Conservation (phyloP, 805 yeast species). For the Spathaspora girioi region DNA sequence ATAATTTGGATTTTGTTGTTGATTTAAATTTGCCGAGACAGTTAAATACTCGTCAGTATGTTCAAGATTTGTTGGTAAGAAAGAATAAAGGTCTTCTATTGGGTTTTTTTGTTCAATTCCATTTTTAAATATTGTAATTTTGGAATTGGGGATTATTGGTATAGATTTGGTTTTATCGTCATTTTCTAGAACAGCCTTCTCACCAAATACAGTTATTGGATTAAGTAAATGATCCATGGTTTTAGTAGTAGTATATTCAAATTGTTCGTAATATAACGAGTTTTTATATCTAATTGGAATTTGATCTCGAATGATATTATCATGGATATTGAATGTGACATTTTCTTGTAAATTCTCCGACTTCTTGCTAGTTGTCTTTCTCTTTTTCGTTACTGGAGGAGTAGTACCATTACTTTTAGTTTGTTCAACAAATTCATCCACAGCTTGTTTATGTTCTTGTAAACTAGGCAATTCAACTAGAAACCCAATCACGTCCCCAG, state of each 20-base stretch:
- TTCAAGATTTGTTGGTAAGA: conserved; percentile 74
- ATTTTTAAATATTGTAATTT: conserved; percentile 68
- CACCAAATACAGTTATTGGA: conserved; percentile 70
- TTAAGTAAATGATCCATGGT: conserved; percentile 71
- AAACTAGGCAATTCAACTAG: conserved; percentile 63
- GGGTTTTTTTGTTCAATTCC: conserved; percentile 67
- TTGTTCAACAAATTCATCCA: conserved; percentile 24
- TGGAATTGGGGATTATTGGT: conserved; percentile 54
- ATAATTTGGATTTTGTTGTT: conserved; percentile 36
- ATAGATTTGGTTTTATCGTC: conserved; percentile 28
- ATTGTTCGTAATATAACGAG: conserved; percentile 77
- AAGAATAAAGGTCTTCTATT: conserved; percentile 66
- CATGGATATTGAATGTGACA: conserved; percentile 16
- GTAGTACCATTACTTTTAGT: conserved; percentile 3
- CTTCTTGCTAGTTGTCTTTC: conserved; percentile 12
- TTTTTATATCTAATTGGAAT: conserved; percentile 81
- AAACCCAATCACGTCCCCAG: conserved; percentile 85
- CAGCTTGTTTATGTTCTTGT: conserved; percentile 40
- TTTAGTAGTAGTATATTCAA: conserved; percentile 69
- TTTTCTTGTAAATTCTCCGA: conserved; percentile 14
- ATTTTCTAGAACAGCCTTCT: conserved; percentile 54
- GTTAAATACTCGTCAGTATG: conserved; percentile 24
- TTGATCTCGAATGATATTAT: conserved; percentile 70
- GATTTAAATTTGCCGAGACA: conserved; percentile 23
- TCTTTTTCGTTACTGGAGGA: conserved; percentile 9